Conservation (phyloP, 1,139 yeast genomes). For the Pichia sp. region DNA sequence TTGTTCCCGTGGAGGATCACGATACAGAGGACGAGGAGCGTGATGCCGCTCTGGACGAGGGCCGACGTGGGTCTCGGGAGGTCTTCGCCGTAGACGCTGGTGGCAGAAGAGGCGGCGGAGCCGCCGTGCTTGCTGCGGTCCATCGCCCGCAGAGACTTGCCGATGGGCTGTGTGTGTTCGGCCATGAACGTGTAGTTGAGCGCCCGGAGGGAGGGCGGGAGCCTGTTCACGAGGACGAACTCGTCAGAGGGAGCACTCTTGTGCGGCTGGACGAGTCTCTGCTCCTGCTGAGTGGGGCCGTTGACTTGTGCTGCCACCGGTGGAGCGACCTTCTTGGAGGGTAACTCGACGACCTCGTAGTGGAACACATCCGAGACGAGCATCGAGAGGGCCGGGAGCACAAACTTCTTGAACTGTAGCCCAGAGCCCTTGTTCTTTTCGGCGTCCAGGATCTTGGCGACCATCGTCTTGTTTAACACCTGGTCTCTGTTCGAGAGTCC, state of each 20-base stretch:
- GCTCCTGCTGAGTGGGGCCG: not conserved
- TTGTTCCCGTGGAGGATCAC: slow-evolving; percentile 34
- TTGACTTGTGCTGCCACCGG: not conserved
- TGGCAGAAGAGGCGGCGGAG: not conserved
- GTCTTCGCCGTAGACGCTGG: slow-evolving; percentile 9
- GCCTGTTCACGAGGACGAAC: slow-evolving; percentile 24
- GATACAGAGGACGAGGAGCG: slow-evolving; percentile 30
- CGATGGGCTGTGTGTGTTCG: slow-evolving; percentile 14
- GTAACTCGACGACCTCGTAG: slow-evolving; percentile 26
- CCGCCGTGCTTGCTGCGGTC: not conserved
- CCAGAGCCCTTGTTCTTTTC: slow-evolving; percentile 28
- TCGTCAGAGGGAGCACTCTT: slow-evolving; percentile 18
- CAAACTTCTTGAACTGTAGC: slow-evolving; percentile 24
- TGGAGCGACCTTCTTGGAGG: slow-evolving; percentile 14
- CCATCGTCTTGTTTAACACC: slow-evolving; percentile 24
- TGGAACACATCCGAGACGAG: slow-evolving; percentile 22
- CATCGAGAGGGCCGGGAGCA: slow-evolving; percentile 18
- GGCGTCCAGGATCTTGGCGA: slow-evolving; percentile 27
- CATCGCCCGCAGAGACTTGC: slow-evolving; percentile 15
- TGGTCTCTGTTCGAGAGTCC: slow-evolving; percentile 28
- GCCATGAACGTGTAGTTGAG: slow-evolving; percentile 21
- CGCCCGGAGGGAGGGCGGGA: slow-evolving; percentile 23
- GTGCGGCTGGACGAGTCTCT: not conserved
- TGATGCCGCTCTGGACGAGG: slow-evolving; percentile 31
- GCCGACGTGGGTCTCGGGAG: slow-evolving; percentile 27